These are phyloP conservation scores for Coprinopsis sp. DNA, from an alignment of 768 basidiomycete species.

Conservation along the genomic window DNA sequence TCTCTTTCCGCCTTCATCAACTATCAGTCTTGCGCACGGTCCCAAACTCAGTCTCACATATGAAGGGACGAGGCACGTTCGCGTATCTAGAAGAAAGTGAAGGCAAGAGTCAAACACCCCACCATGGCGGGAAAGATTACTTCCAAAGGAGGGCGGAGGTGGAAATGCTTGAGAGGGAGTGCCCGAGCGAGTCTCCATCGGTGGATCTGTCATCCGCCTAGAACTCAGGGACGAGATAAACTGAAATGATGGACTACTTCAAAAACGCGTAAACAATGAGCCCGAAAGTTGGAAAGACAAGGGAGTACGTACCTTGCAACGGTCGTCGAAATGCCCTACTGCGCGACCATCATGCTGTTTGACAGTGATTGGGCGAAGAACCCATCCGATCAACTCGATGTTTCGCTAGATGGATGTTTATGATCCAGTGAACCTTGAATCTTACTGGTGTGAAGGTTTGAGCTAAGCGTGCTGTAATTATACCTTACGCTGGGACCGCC, in stretches of 20 bases:
- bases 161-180: slow-evolving; percentile 27
- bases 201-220: slow-evolving; percentile 52
- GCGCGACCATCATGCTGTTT: slow-evolving; percentile 33
- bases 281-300: not conserved
- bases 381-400: slow-evolving; percentile 45
- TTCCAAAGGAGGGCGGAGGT: slow-evolving; percentile 53
- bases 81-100: slow-evolving; percentile 50
- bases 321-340: slow-evolving; percentile 42
- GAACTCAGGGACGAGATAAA: slow-evolving; percentile 50
- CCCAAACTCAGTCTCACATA: not conserved
- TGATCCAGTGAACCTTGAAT: slow-evolving; percentile 52
- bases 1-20: slow-evolving; percentile 12
- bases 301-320: slow-evolving; percentile 40
- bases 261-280: slow-evolving; percentile 37
- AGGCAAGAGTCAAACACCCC: slow-evolving; percentile 43
- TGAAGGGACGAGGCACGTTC: slow-evolving; percentile 12
- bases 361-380: slow-evolving; percentile 45
- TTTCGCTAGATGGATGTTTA: slow-evolving; percentile 44
- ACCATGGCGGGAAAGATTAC: slow-evolving; percentile 51
- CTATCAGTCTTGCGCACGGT: slow-evolving; percentile 29
- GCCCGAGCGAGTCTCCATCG: slow-evolving; percentile 27
- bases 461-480: slow-evolving; percentile 50
- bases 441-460: slow-evolving; percentile 47
- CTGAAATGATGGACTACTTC: slow-evolving; percentile 44
- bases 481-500: slow-evolving; percentile 49